Percentiles rank a stretch among this genome's conserved stretches.
These are phyloP conservation scores for Ustilago sp. DNA, from an alignment of 1,284 basidiomycete genomes.

Conservation along the genomic window DNA sequence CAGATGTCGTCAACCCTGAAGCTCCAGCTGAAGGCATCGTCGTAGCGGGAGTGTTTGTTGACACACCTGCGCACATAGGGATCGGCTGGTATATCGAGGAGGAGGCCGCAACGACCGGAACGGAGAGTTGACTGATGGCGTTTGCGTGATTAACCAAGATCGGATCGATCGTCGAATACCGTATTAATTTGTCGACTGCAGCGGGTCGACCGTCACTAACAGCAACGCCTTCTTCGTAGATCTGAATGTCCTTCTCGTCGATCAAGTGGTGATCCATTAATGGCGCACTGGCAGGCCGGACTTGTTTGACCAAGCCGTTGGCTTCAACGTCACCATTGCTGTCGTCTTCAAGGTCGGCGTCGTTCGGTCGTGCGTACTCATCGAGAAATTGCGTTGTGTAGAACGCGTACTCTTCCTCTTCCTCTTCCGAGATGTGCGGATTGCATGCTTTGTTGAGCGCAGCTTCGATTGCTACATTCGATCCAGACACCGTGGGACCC, in stretches of 20 bases:
- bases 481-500: constrained; percentile 23
- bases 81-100: constrained; percentile 7
- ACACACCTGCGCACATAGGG: constrained; percentile 4
- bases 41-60: neutral
- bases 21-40: neutral
- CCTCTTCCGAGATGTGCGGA: constrained; percentile 43
- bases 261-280: constrained; percentile 44
- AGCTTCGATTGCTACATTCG: constrained; percentile 44
- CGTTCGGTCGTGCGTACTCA: constrained; percentile 28
- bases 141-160: constrained; percentile 40
- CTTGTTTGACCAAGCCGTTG: neutral
- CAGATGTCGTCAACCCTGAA: constrained; percentile 21
- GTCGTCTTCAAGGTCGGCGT: constrained; percentile 9
- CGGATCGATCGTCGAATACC: constrained; percentile 35
- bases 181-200: constrained; percentile 28
- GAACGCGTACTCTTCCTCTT: constrained; percentile 48
- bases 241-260: constrained; percentile 50
- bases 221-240: constrained; percentile 55
- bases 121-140: constrained; percentile 23
- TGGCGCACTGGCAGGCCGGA: constrained; percentile 9
- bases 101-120: neutral
- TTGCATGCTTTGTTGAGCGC: constrained; percentile 46
- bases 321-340: neutral
- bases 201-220: constrained; percentile 22
- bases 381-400: constrained; percentile 52